A percentile compares a stretch with the other conserved stretches of the same genome.
Conservation (phyloP, 1,284 basidiomycete genomes). For the Xerocomus minutiporus region DNA sequence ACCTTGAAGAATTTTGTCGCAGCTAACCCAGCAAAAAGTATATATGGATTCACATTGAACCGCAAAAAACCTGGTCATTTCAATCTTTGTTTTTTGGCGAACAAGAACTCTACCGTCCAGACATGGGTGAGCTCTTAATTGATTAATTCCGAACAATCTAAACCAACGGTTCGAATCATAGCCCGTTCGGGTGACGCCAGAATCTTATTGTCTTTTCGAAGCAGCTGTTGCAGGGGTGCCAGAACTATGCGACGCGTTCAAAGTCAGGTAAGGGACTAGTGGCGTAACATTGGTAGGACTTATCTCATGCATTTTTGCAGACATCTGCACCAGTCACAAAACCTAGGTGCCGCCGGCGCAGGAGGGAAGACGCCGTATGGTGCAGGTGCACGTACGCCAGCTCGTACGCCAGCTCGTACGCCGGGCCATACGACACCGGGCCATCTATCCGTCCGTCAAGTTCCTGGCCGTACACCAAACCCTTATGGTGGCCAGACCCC, state of each 20-base stretch:
- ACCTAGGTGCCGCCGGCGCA: constrained; percentile 48
- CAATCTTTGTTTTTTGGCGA: constrained; percentile 89
- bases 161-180: constrained; percentile 31
- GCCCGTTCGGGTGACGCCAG: constrained; percentile 87
- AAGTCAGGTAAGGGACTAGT: constrained; percentile 63
- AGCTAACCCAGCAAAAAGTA: constrained; percentile 91
- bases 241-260: constrained; percentile 94
- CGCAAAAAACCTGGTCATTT: constrained; percentile 89
- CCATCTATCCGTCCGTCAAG: constrained; percentile 66
- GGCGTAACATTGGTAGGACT: background rate
- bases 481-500: constrained; percentile 59
- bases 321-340: constrained; percentile 78
- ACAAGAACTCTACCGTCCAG: constrained; percentile 85
- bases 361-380: constrained; percentile 80
- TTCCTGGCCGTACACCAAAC: constrained; percentile 63
- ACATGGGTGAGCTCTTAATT: constrained; percentile 70
- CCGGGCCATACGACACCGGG: constrained; percentile 73
- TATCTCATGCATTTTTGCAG: constrained; percentile 34
- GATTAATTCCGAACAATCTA: background rate
- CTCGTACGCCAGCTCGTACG: constrained; percentile 71
- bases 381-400: constrained; percentile 39
- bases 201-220: constrained; percentile 86
- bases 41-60: constrained; percentile 95
- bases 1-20: constrained; percentile 87
- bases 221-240: constrained; percentile 85